Percentiles rank a stretch among this genome's conserved stretches.
Evolutionary conservation across 805 yeast species (phyloP).

Genomic region (Kodamaea laetipori): DNA sequence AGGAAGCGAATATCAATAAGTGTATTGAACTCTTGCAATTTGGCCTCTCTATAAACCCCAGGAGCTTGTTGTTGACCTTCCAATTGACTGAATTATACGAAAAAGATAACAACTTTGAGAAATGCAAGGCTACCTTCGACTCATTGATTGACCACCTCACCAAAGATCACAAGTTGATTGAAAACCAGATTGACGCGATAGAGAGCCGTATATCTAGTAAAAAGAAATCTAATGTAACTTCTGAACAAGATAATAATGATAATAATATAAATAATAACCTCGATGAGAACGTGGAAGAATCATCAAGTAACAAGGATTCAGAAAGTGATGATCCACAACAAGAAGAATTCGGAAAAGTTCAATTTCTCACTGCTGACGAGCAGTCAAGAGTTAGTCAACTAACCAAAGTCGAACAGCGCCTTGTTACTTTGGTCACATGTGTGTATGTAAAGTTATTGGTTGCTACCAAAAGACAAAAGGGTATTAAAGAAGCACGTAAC

Average conservation of each 20-base stretch:
- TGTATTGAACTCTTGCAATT: slow-evolving; percentile 52
- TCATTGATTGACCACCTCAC: slow-evolving; percentile 50
- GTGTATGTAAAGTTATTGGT: slow-evolving; percentile 73
- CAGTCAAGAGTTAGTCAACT: slow-evolving; percentile 20
- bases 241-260: slow-evolving; percentile 14
- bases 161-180: slow-evolving; percentile 34
- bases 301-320: slow-evolving; percentile 7
- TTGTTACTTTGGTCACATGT: slow-evolving; percentile 52
- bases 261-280: slow-evolving; percentile 14
- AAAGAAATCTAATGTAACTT: slow-evolving; percentile 16
- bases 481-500: slow-evolving; percentile 70
- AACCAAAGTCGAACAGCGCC: slow-evolving; percentile 25
- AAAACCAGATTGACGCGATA: slow-evolving; percentile 25
- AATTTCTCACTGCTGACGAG: slow-evolving; percentile 18
- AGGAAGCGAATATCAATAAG: slow-evolving; percentile 42
- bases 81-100: slow-evolving; percentile 73
- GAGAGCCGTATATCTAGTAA: slow-evolving; percentile 16
- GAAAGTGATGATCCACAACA: slow-evolving; percentile 10
- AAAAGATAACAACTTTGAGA: slow-evolving; percentile 49
- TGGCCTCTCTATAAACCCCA: slow-evolving; percentile 67
- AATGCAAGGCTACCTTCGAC: slow-evolving; percentile 53
- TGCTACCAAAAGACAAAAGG: slow-evolving; percentile 65
- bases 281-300: slow-evolving; percentile 7
- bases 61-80: slow-evolving; percentile 65
- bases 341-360: slow-evolving; percentile 12